Evolutionary conservation across 495 filamentous ascomycete species (phyloP), one percentile per base, ranked within the genome.

Genomic region (Bacidia gigantensis): DNA sequence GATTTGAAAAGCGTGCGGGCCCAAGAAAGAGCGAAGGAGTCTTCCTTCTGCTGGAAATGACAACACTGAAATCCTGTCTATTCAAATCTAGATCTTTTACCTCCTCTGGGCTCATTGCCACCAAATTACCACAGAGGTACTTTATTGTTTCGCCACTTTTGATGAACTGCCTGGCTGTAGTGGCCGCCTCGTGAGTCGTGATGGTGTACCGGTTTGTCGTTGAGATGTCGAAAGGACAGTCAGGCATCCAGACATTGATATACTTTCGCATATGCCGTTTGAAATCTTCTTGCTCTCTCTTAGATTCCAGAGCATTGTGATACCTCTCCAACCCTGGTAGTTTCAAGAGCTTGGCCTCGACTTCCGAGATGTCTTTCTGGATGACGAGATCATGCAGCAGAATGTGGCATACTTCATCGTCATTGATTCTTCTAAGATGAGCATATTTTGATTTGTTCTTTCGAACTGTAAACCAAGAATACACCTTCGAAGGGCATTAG

Each of bases 151-250:
- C 84, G 32, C 89, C 87, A 52, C 78, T 80, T 53, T 74, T 80
- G 59, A 96, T 88, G 46, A 68, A 75, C 49, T 75, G 81, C 32
- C 92, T 76, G 20, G 92, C 89, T n/a, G 82, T 86, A 35, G 95
- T 78, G 10, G 84, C 81, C 1, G 92, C 92, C 62, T 99, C 92
- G 47, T 87, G 83, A 17, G 81, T 82, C 26, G 77, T 78, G 26
- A 96, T 87, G n/a, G 88, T 90, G 67, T 96, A 99, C 41, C 93
- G 82, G 60, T 96, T 96, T 24, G 92, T 96, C 3, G 87, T 92
- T 25, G 80, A 84, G 39, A 97, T 87, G 63, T 99, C 92, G 60
- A 89, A 97, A 1, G 89, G 87, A 56, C 84, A 93, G 51, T 97
- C 92, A 10, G 89, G 83, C 24, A 88, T 73, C 67, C 96, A 96